Evolutionary conservation across 768 basidiomycete genomes (phyloP).

Genomic region (Suillus tomentosus): DNA sequence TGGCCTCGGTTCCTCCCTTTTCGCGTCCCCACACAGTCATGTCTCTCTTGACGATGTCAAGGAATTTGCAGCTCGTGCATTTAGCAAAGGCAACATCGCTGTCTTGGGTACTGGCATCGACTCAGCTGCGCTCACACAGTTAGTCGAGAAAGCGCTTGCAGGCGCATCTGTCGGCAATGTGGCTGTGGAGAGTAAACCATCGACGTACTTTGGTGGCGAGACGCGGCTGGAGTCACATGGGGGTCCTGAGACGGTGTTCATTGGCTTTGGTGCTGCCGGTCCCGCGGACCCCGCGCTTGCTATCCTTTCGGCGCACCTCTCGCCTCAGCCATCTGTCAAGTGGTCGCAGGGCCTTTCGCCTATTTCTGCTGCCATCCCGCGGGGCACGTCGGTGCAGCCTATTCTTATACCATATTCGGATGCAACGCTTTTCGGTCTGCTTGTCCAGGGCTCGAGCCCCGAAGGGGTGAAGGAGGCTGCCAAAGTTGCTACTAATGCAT

Average conservation of each 20-base stretch:
- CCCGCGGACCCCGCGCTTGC: slow-evolving; percentile 70
- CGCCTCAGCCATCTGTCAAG: slow-evolving; percentile 79
- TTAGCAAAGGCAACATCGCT: slow-evolving; percentile 79
- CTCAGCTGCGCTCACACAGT: slow-evolving; percentile 62
- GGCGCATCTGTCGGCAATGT: slow-evolving; percentile 34
- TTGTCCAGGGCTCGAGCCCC: slow-evolving; percentile 69
- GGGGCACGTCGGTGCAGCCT: slow-evolving; percentile 63
- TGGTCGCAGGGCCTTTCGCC: slow-evolving; percentile 81
- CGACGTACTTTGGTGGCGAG: slow-evolving; percentile 83
- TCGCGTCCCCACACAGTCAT: slow-evolving; percentile 69
- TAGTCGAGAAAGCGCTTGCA: slow-evolving; percentile 72
- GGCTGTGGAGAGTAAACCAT: slow-evolving; percentile 27
- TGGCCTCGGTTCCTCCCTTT: slow-evolving; percentile 90
- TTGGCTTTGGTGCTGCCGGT: slow-evolving; percentile 82
- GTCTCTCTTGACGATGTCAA: slow-evolving; percentile 72
- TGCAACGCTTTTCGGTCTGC: slow-evolving; percentile 82
- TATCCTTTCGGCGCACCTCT: slow-evolving; percentile 78
- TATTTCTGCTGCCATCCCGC: slow-evolving; percentile 60
- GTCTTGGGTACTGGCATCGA: slow-evolving; percentile 88
- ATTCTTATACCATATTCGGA: slow-evolving; percentile 91
- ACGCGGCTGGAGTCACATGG: slow-evolving; percentile 68
- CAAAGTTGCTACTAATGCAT: slow-evolving; percentile 64
- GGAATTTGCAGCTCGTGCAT: slow-evolving; percentile 69
- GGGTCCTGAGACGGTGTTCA: slow-evolving; percentile 74
- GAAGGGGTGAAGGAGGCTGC: slow-evolving; percentile 67